Base-by-base conservation (phyloP, 2,329 filamentous ascomycete species). In the Colletotrichum sidae region DNA sequence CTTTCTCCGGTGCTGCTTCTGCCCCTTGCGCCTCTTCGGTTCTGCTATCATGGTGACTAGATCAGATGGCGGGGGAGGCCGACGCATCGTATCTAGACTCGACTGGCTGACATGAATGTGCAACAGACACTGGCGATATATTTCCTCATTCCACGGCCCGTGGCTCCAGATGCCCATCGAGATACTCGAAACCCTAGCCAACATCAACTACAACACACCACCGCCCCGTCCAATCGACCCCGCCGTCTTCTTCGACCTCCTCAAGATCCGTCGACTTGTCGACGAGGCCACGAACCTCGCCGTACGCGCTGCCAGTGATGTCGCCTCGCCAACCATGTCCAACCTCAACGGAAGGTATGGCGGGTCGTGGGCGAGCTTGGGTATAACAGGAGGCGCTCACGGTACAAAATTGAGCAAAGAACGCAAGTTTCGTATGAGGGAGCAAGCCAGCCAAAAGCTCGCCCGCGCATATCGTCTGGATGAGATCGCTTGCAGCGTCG, bases 121-220 rank as follows among this genome's bases (percentile, higher is more conserved):
- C 8, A 54, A 39, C 56, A 95, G 92, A 76, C 92, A 95, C 79
- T 95, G 92, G 92, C 87, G 89, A 69, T 93, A 93, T 76, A 94
- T 96, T 65, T 94, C 92, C 25, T 91, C 90, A 35, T 96, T 92
- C 73, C 90, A 94, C 74, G 93, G 92, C 33, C 89, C 92, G 70
- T 96, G 93, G 93, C 86, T 94, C 12, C 90, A 93, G 76, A 83
- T 95, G 61, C 91, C 92, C 17, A 86, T 89, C 68, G 92, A 95
- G 77, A 87, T 94, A 61, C 88, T 96, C 77, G 90, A 94, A 76
- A 88, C 86, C 54, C 86, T 96, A 55, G 92, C 92, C 59, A 88
- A 93, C 79, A 89, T 88, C 75, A 96, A 95, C 79, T 94, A 90
- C 80, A 89, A 90, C 69, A 89, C 90, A 69, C 90, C 90, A 13